Evolutionary conservation across 2,329 filamentous ascomycete species (phyloP).

Genomic region (Thelonectria discophora): DNA sequence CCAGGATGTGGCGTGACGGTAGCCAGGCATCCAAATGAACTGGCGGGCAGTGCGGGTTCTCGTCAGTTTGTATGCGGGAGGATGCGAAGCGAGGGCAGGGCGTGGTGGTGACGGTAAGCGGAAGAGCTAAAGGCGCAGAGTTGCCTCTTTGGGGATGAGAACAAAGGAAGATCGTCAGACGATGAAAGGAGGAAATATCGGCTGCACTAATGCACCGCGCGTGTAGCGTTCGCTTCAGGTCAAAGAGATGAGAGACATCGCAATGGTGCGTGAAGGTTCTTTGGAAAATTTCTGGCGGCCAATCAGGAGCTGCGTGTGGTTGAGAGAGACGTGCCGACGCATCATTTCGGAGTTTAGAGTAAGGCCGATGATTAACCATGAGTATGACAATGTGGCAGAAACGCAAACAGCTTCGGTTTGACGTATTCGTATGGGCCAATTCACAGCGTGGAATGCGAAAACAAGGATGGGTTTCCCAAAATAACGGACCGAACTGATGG

Average conservation of each 20-base stretch:
- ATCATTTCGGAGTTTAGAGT: not conserved
- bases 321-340: constrained; percentile 1
- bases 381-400: not conserved
- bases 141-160: constrained; percentile 9
- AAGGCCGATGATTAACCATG: constrained; percentile 37
- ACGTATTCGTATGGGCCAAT: not conserved
- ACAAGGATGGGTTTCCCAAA: not conserved
- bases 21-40: constrained; percentile 22
- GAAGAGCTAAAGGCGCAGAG: constrained; percentile 4
- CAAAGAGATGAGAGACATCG: constrained; percentile 16
- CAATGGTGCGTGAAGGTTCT: constrained; percentile 14
- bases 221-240: constrained; percentile 23
- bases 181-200: constrained; percentile 2
- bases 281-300: constrained; percentile 14
- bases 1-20: constrained; percentile 24
- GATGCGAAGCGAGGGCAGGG: constrained; percentile 10
- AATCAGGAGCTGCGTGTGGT: constrained; percentile 11
- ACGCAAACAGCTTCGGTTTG: not conserved
- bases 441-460: constrained; percentile 4
- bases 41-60: constrained; percentile 19
- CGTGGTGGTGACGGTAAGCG: constrained; percentile 11
- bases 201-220: constrained; percentile 15
- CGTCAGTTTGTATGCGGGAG: constrained; percentile 6
- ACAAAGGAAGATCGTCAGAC: constrained; percentile 8
- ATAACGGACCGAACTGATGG: not conserved